Percentiles rank a stretch among this genome's conserved stretches.
These are phyloP conservation scores for Ambrosiella beaveri DNA, from an alignment of 2,329 filamentous ascomycete genomes.

Conservation along the genomic window DNA sequence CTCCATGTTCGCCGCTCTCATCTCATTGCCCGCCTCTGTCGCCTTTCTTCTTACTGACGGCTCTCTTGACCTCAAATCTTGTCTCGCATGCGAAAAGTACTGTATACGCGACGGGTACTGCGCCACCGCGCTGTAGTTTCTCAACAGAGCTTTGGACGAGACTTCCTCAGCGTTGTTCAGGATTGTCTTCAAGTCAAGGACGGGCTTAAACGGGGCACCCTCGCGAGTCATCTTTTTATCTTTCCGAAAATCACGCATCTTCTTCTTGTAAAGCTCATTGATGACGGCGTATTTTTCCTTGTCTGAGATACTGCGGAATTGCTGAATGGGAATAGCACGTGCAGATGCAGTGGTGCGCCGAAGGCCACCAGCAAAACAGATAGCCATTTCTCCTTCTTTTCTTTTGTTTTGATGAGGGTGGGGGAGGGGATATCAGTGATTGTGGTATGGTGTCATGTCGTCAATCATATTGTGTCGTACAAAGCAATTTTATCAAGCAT, in stretches of 20 bases:
- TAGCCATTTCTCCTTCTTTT: too few relatives aligned
- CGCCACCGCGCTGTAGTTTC: conserved; percentile 55
- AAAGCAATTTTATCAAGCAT: too few relatives aligned
- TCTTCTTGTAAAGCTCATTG: not conserved
- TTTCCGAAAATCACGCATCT: not conserved
- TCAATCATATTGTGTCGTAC: too few relatives aligned
- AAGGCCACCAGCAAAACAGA: not conserved
- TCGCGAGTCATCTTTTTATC: conserved; percentile 29
- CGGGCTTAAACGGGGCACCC: conserved; percentile 58
- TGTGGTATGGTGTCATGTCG: too few relatives aligned
- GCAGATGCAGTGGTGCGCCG: not conserved
- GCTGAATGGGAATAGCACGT: not conserved
- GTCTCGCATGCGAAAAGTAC: conserved; percentile 30
- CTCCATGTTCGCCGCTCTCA: not conserved
- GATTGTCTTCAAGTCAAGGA: conserved; percentile 76
- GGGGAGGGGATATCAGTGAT: too few relatives aligned
- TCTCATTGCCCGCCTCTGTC: not conserved
- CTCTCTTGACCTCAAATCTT: not conserved
- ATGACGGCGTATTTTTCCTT: not conserved
- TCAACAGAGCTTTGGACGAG: conserved; percentile 63
- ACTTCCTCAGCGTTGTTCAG: conserved; percentile 69
- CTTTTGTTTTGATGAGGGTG: too few relatives aligned
- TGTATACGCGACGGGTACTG: conserved; percentile 38
- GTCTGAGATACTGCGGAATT: not conserved
- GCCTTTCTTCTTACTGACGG: not conserved